Base-by-base conservation (phyloP, 164 flowering plant species). In the Dillenia suffruticosa region DNA sequence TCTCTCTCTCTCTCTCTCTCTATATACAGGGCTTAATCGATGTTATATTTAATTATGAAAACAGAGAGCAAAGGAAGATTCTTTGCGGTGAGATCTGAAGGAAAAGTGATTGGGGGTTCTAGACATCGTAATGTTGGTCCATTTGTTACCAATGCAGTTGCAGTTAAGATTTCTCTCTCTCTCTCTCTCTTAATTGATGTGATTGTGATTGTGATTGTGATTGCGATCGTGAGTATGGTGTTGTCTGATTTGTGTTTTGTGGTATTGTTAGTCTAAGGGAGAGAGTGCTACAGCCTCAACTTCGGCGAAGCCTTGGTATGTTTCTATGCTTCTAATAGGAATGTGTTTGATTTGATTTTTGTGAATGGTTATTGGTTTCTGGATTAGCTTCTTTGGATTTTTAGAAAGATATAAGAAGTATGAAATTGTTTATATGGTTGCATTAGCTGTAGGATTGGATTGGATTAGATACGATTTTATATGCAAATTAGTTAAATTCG, bases 91-190 rank as follows among this genome's bases (percentile, higher is more conserved):
- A 72, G 82, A 77, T 79, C 85, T 60, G 80, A 73, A 62, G 79
- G 76, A 46, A 70, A 62, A 56, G 48, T 63, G 58, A 56, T 53
- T 43, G 22, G 44, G 22, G 66, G 62, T 57, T 63, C 64, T 52
- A 64, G 63, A 55, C 61, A 54, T 58, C 67, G 67, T 56, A 61
- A 68, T 64, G 54, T 65, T 16, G 59, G 67, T 12, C 72, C 70
- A 14, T 61, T 84, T 64, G 61, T 74, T 17, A 58, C 80, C 12
- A 75, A 76, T 77, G 91, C 85, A 13, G 91, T 82, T 74, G 88
- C 82, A 63, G 88, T 86, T 63, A 78, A 58, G 24, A 15, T 3
- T 26, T 47, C 10, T 54, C 5, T 63, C 26, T 46, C 13, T 13
- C 15, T 53, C 45, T 52, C 11, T 67, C 24, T 54, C 11, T 48